phyloP scores from a whole-genome alignment of 768 basidiomycete genomes.

The Wakefieldia striispora region DNA sequence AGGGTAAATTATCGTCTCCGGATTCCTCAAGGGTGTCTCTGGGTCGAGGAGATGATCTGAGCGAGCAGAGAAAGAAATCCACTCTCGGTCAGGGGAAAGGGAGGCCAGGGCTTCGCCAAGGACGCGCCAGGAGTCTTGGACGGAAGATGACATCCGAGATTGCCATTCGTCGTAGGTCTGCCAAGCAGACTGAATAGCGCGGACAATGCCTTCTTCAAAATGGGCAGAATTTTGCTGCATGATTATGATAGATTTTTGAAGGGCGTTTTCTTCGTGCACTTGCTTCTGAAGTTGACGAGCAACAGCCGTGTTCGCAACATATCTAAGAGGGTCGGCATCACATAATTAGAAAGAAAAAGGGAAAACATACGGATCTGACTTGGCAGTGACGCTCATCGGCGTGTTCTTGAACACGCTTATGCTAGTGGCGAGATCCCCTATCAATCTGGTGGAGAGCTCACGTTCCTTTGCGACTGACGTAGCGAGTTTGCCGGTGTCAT shows the following conservation, averaged over 20 bases:
- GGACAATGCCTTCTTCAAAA: conserved; percentile 96
- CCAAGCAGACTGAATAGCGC: conserved; percentile 95
- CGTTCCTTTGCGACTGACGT: conserved; percentile 91
- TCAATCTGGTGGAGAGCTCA: conserved; percentile 73
- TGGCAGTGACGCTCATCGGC: conserved; percentile 78
- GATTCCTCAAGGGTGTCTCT: conserved; percentile 89
- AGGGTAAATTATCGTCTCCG: conserved; percentile 76
- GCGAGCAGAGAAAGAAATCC: conserved; percentile 93
- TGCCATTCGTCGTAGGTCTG: conserved; percentile 95
- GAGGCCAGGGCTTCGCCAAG: conserved; percentile 75
- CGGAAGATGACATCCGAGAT: conserved; percentile 68
- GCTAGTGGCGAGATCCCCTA: conserved; percentile 82
- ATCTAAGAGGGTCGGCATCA: conserved; percentile 36
- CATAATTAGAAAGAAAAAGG: not conserved
- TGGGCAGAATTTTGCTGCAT: conserved; percentile 97
- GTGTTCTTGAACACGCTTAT: conserved; percentile 96
- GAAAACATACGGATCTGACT: conserved; percentile 15
- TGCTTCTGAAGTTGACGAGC: conserved; percentile 82
- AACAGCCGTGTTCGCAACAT: conserved; percentile 69
- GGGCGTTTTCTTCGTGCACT: conserved; percentile 94
- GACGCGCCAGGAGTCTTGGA: conserved; percentile 71
- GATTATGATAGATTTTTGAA: conserved; percentile 96
- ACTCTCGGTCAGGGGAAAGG: conserved; percentile 85
- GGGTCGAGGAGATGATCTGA: conserved; percentile 95
- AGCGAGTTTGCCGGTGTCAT: conserved; percentile 91